Percentiles rank a stretch among this genome's conserved stretches.
Evolutionary conservation across 164 flowering plant species (phyloP).

Genomic region (Brasenia schreberi): DNA sequence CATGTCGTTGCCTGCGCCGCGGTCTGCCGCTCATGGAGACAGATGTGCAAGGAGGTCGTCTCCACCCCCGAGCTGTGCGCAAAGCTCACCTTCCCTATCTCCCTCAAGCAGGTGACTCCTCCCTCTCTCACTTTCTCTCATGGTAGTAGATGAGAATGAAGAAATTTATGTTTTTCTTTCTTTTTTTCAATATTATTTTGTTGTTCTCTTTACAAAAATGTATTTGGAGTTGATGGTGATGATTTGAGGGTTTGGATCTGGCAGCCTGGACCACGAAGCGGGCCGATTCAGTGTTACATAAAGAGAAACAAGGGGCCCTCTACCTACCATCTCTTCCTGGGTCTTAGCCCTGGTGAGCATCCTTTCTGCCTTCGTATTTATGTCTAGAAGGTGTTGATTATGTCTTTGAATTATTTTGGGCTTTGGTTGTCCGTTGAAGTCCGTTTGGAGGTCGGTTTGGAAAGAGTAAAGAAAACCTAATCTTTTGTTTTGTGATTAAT

Average conservation of each 20-base stretch:
- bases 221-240: not conserved
- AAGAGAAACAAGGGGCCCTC: conserved; percentile 13
- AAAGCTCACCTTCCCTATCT: conserved; percentile 61
- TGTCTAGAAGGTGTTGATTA: not conserved
- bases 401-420: not conserved
- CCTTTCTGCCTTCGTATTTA: not conserved
- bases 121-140: not conserved
- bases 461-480: too few species aligned
- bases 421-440: too few species aligned
- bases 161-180: not conserved
- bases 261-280: conserved; percentile 12
- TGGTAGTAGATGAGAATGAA: not conserved
- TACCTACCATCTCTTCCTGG: conserved; percentile 9
- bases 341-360: conserved; percentile 10
- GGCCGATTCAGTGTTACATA: conserved; percentile 13
- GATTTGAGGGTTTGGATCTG: conserved; percentile 1
- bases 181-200: not conserved
- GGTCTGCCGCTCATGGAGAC: conserved; percentile 69
- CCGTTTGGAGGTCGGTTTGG: too few species aligned
- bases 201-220: not conserved
- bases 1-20: conserved; percentile 53
- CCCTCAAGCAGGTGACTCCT: conserved; percentile 57
- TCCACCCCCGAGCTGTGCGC: conserved; percentile 57
- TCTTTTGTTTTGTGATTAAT: too few species aligned
- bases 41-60: conserved; percentile 51